Percentiles rank a stretch among this genome's conserved stretches.
These are phyloP conservation scores for Kodamaea ohmeri DNA, from an alignment of 1,139 yeast species.

Conservation along the genomic window DNA sequence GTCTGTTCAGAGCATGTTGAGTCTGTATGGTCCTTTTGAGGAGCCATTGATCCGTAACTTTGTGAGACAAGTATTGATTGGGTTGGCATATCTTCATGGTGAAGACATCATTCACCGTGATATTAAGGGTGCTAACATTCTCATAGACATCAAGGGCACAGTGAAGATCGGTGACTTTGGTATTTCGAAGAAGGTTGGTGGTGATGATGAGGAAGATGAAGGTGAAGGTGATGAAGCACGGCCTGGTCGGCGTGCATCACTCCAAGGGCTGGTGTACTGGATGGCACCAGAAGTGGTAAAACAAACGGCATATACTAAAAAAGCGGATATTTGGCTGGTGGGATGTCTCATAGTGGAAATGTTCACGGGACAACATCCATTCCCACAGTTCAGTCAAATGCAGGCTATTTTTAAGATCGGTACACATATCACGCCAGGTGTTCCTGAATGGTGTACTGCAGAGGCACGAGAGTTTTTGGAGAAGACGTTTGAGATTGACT, in stretches of 20 bases:
- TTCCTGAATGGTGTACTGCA: constrained; percentile 73
- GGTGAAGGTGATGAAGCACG: no score
- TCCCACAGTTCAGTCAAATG: constrained; percentile 92
- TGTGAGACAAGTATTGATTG: constrained; percentile 78
- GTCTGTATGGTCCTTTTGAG: constrained; percentile 87
- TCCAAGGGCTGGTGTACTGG: constrained; percentile 96
- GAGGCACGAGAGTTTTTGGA: constrained; percentile 66
- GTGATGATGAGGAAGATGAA: constrained; percentile 20
- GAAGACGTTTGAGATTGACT: constrained; percentile 73
- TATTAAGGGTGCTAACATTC: constrained; percentile 88
- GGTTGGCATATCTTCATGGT: constrained; percentile 76
- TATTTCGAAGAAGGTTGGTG: constrained; percentile 72
- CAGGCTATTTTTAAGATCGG: constrained; percentile 94
- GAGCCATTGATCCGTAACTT: constrained; percentile 84
- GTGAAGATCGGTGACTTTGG: constrained; percentile 95
- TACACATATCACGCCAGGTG: constrained; percentile 69
- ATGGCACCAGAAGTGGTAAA: constrained; percentile 98
- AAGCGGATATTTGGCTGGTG: constrained; percentile 94
- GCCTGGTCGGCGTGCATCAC: constrained; percentile 67
- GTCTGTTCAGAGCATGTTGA: constrained; percentile 81
- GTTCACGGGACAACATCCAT: constrained; percentile 94
- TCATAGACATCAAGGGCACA: constrained; percentile 86
- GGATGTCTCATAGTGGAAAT: constrained; percentile 90
- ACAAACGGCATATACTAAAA: constrained; percentile 82
- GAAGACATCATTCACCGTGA: constrained; percentile 87